phyloP scores from a whole-genome alignment of 495 filamentous ascomycete genomes.

The Penicillium parvum region DNA sequence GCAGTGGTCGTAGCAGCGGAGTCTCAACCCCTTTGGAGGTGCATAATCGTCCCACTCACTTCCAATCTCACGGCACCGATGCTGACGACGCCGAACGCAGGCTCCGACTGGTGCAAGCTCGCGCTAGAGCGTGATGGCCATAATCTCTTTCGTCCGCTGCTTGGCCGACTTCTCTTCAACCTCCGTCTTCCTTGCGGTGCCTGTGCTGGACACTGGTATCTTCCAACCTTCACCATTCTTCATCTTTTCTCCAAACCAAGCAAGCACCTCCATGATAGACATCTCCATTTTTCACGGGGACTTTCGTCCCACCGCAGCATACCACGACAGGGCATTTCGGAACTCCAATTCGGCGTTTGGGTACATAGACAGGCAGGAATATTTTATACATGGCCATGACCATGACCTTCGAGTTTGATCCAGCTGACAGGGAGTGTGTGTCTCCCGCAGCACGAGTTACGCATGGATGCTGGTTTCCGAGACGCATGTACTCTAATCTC shows the following conservation, averaged over 20 bases:
- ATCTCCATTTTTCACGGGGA: not conserved
- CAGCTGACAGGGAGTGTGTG: slow-evolving; percentile 8
- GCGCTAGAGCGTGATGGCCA: slow-evolving; percentile 24
- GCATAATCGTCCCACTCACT: slow-evolving; percentile 26
- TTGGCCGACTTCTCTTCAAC: not conserved
- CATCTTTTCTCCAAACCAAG: not conserved
- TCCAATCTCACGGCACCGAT: slow-evolving; percentile 21
- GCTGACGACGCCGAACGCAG: slow-evolving; percentile 40
- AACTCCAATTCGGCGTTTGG: slow-evolving; percentile 18
- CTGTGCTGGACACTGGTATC: slow-evolving; percentile 21
- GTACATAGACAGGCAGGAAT: slow-evolving; percentile 18
- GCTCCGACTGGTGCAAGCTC: slow-evolving; percentile 38
- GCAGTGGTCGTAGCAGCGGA: slow-evolving; percentile 29
- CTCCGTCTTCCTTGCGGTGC: not conserved
- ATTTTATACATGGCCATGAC: slow-evolving; percentile 21
- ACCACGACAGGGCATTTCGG: not conserved
- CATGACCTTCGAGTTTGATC: slow-evolving; percentile 16
- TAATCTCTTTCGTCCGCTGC: not conserved
- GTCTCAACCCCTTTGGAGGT: slow-evolving; percentile 30
- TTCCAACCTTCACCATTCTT: not conserved
- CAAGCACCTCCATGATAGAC: not conserved
- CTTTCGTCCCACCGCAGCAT: not conserved
- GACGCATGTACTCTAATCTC: slow-evolving; percentile 11
- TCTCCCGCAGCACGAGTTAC: slow-evolving; percentile 17
- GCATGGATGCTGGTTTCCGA: slow-evolving; percentile 4